Evolutionary conservation across 1,284 basidiomycete genomes (phyloP).

Genomic region (Malassezia cuniculi): DNA sequence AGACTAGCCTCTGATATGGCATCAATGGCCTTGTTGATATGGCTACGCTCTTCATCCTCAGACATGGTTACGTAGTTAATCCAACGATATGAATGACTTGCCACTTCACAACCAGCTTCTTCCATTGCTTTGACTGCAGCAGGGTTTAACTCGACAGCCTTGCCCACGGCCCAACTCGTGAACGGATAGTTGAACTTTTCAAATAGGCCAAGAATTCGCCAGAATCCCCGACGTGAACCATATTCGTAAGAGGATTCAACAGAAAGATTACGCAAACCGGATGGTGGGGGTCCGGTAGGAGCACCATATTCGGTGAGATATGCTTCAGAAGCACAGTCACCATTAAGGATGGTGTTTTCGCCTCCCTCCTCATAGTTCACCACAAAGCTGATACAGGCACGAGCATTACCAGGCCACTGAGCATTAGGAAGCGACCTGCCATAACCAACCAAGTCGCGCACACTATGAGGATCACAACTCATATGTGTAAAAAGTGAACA

Average conservation of each 20-base stretch:
- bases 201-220: constrained; percentile 45
- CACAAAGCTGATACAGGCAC: constrained; percentile 45
- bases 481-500: too few relatives aligned
- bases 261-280: constrained; percentile 37
- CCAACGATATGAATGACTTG: constrained; percentile 45
- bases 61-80: constrained; percentile 41
- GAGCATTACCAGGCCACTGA: constrained; percentile 46
- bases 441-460: constrained; percentile 43
- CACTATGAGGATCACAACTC: too few relatives aligned
- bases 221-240: constrained; percentile 46
- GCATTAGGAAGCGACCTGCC: constrained; percentile 43
- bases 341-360: constrained; percentile 43
- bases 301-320: constrained; percentile 44
- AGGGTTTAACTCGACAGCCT: constrained; percentile 45
- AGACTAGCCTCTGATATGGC: constrained; percentile 37
- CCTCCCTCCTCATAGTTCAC: constrained; percentile 47
- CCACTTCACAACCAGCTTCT: constrained; percentile 43
- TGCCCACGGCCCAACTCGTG: constrained; percentile 45
- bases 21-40: constrained; percentile 41
- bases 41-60: constrained; percentile 38
- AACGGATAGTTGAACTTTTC: constrained; percentile 35
- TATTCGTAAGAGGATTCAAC: constrained; percentile 46
- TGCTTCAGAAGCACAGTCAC: constrained; percentile 33
- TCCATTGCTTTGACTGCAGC: constrained; percentile 38
- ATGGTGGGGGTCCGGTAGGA: constrained; percentile 17